Evolutionary conservation across 2,329 filamentous ascomycete species (phyloP), one percentile per base, ranked within the genome.

Genomic region (Colletotrichum sp.): DNA sequence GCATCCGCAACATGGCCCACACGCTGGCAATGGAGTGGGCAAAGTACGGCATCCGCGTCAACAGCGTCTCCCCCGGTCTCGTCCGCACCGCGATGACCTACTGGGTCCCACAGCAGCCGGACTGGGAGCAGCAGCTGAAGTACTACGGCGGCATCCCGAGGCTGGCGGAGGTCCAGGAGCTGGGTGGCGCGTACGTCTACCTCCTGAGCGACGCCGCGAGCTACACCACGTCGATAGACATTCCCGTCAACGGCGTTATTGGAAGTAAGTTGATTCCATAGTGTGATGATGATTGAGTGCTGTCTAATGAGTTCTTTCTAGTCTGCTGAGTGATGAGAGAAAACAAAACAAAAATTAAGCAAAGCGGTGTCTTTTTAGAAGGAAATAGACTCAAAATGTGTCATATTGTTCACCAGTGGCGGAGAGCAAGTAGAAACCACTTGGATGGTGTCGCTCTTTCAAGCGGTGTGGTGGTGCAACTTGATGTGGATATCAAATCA

Each of bases 101-200:
- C 80, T 88, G 87, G 78, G 88, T 91, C 4, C 85, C 87, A 70
- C 85, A 86, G 19, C 84, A 86, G 32, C 87, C 88, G 0, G 90
- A 91, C 79, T 92, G 89, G 90, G 87, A 89, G 73, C 82, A 86
- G 77, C 88, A 91, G 83, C 86, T 91, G 83, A 88, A 90, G 81
- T 91, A 91, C 79, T 91, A 91, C 78, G 89, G 90, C 5, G 89
- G 89, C 6, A 91, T 92, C 84, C 89, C 89, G 5, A 82, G 89
- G 32, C 78, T 92, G 29, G 72, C 72, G 2, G 72, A 75, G 69
- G 72, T 75, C 19, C 68, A 89, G 77, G 89, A 92, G 81, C 82
- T 92, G 3, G 89, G 89, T 3, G 89, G 90, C 16, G 90, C 90
- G 1, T 91, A 91, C 78, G 89, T 91, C 6, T 91, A 91, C 77